Conservation (phyloP, 176 grass and related monocot genomes). For the Oryza longistaminata region DNA sequence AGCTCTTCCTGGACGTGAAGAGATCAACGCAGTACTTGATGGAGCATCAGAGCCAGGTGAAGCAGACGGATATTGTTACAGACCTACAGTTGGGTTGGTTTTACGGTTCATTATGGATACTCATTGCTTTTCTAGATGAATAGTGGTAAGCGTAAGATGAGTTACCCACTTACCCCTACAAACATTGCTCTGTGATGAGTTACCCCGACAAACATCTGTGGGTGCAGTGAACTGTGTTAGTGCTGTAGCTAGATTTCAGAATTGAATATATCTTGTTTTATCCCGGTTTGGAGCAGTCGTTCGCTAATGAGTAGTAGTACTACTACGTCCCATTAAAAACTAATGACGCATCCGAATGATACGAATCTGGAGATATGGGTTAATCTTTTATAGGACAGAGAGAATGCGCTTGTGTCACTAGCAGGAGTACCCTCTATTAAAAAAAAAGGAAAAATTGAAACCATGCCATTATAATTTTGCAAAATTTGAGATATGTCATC, state of each 20-base stretch:
- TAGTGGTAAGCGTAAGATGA: neutral
- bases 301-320: neutral
- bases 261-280: slow-evolving; percentile 2
- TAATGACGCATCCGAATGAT: too few relatives aligned
- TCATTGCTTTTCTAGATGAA: neutral
- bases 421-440: too few relatives aligned
- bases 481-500: too few relatives aligned
- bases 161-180: slow-evolving; percentile 5
- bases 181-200: neutral
- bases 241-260: slow-evolving; percentile 11
- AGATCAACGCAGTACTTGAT: slow-evolving; percentile 86
- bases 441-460: too few relatives aligned
- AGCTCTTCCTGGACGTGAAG: slow-evolving; percentile 91
- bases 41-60: slow-evolving; percentile 79
- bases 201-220: neutral
- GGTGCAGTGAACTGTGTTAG: slow-evolving; percentile 9
- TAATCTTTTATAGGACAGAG: too few relatives aligned
- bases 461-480: too few relatives aligned
- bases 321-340: too few relatives aligned
- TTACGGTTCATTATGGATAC: slow-evolving; percentile 9
- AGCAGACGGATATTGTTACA: slow-evolving; percentile 10
- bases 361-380: too few relatives aligned
- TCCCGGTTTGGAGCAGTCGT: neutral
- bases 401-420: too few relatives aligned
- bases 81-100: neutral